Base-by-base conservation (phyloP, 73 alveolate genomes). In the Effrenium voratum region DNA sequence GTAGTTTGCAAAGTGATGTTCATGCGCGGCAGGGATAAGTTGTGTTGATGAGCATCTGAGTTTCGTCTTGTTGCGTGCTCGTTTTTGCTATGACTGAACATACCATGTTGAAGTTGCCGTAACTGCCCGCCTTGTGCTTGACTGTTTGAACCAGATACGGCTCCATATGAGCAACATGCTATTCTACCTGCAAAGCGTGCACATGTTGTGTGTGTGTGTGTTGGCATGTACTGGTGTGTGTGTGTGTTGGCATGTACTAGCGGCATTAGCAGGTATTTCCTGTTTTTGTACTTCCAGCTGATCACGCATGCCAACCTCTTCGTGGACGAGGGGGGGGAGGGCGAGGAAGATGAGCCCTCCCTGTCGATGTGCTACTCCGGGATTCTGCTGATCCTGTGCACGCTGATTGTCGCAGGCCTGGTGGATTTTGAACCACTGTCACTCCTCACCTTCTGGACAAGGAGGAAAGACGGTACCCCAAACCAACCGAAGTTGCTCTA, bases 231-330 rank as follows among this genome's bases (percentile, higher is more conserved):
- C 19, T 52, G 63, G 63, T 52, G 8, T 8, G 63, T 12, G 63
- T 52, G 19, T 52, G 63, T 52, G 63, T n/a, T n/a, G n/a, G n/a
- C n/a, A n/a, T n/a, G n/a, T n/a, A n/a, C n/a, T n/a, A 52, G 63
- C 63, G 8, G 63, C 8, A 8, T 12, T 52, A 12, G 26, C 0
- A 82, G 92, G 92, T 82, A 82, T 49, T 82, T 82, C 50, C 73
- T 82, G 5, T 82, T 82, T 36, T 73, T 66, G 50, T 87, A 59
- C 72, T 87, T 87, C 84, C 95, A 87, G 68, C 85, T 87, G 50
- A 77, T 76, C 40, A 87, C 95, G 50, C 95, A 87, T 43, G 95
- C 95, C 28, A 55, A 87, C 70, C 95, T 87, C 70, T 87, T 87
- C 44, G 95, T 87, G 95, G 95, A 87, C 26, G 95, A 66, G 43